Evolutionary conservation across 1,139 yeast genomes (phyloP).

Genomic region (Sugiyamaella paludigena): DNA sequence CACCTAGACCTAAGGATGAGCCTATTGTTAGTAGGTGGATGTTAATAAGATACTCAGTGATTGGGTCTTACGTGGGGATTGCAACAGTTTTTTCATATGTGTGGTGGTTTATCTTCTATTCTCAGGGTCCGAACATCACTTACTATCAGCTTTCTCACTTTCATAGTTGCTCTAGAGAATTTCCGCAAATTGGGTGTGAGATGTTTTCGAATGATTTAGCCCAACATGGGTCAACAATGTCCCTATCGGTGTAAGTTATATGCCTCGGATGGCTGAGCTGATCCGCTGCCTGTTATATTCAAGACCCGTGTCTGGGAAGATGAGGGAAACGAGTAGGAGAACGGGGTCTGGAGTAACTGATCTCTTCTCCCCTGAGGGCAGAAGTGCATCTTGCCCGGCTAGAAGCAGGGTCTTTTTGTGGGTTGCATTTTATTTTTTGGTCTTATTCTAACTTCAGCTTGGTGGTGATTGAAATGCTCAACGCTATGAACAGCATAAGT

Average conservation of each 20-base stretch:
- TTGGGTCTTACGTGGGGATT: slow-evolving; percentile 42
- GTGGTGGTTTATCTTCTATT: slow-evolving; percentile 41
- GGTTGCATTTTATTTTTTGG: too few relatives aligned
- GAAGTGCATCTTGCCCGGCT: too few relatives aligned
- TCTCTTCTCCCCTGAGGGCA: too few relatives aligned
- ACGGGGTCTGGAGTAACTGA: too few relatives aligned
- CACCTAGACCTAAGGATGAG: slow-evolving; percentile 38
- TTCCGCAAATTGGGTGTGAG: slow-evolving; percentile 39
- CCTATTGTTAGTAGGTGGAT: slow-evolving; percentile 42
- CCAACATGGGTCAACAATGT: slow-evolving; percentile 40
- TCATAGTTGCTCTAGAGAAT: slow-evolving; percentile 37
- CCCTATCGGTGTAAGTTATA: slow-evolving; percentile 30
- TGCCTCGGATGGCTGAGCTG: neutral
- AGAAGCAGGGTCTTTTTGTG: too few relatives aligned
- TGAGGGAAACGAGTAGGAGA: too few relatives aligned
- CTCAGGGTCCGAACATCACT: slow-evolving; percentile 39
- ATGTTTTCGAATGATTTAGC: slow-evolving; percentile 33
- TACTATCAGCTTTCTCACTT: slow-evolving; percentile 39
- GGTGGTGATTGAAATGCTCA: slow-evolving; percentile 44
- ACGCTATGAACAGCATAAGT: slow-evolving; percentile 42
- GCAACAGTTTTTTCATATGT: slow-evolving; percentile 45
- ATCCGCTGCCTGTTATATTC: neutral
- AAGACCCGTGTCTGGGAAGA: too few relatives aligned
- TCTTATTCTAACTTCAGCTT: slow-evolving; percentile 18
- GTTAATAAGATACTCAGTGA: slow-evolving; percentile 40